phyloP scores from a whole-genome alignment of 148 eudicot genomes.

The Rhododendron simsii region DNA sequence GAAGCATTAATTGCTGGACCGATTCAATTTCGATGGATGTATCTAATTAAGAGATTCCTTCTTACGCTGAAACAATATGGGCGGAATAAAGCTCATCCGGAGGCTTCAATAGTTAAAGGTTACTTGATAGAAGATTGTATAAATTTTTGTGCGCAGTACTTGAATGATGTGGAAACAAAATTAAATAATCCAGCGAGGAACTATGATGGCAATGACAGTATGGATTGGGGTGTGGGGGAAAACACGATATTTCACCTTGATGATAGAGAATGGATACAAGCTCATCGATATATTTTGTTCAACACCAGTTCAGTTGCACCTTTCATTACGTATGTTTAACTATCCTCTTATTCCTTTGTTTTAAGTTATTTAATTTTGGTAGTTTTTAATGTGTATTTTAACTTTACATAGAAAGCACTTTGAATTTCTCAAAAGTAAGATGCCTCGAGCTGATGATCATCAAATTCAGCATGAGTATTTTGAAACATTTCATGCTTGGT shows the following conservation, averaged over 20 bases:
- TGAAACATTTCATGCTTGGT: too few relatives aligned
- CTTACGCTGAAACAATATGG: background rate
- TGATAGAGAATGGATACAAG: background rate
- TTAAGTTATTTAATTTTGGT: too few relatives aligned
- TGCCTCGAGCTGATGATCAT: too few relatives aligned
- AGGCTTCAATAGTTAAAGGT: background rate
- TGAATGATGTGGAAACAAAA: background rate
- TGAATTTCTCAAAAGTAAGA: background rate
- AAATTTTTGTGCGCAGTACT: background rate
- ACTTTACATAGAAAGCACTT: background rate
- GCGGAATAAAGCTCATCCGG: background rate
- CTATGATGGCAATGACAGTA: background rate
- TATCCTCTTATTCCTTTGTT: too few relatives aligned
- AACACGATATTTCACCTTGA: background rate
- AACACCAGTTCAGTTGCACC: background rate
- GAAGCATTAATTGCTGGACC: too few relatives aligned
- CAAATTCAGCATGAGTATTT: too few relatives aligned
- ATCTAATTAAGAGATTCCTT: background rate
- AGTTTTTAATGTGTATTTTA: too few relatives aligned
- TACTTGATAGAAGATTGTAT: background rate
- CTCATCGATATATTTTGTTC: background rate
- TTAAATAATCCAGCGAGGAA: background rate
- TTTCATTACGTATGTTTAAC: background rate
- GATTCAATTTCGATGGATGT: too few relatives aligned
- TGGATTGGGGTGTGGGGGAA: background rate